These are phyloP conservation scores for Phlebopus sp. DNA, from an alignment of 1,284 basidiomycete species.

Conservation along the genomic window DNA sequence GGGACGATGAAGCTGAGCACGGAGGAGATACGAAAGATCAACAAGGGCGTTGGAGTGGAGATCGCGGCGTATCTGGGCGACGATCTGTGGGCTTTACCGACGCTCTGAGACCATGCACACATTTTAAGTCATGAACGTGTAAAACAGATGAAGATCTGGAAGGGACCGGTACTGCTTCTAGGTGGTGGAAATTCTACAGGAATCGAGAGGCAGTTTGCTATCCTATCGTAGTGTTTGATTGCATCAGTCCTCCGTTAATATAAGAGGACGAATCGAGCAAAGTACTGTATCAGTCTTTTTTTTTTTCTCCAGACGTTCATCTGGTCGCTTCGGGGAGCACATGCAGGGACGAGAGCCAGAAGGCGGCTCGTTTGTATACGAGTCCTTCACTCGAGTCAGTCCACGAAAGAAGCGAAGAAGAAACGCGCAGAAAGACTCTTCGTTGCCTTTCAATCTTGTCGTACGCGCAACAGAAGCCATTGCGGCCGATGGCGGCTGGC, in stretches of 20 bases:
- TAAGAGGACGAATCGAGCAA: no score
- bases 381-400: constrained; percentile 38
- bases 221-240: background rate
- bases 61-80: constrained; percentile 85
- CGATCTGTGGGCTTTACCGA: constrained; percentile 81
- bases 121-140: background rate
- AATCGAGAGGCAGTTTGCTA: no score
- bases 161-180: background rate
- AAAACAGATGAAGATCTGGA: background rate
- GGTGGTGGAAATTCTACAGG: background rate
- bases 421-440: constrained; percentile 20
- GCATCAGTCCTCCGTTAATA: no score
- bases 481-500: constrained; percentile 40
- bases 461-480: constrained; percentile 38
- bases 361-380: constrained; percentile 32
- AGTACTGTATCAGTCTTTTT: background rate
- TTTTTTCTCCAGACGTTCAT: background rate
- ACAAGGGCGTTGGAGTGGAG: constrained; percentile 92
- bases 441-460: constrained; percentile 31
- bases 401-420: constrained; percentile 38
- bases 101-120: constrained; percentile 43
- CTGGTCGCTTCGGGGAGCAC: constrained; percentile 1
- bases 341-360: constrained; percentile 19
- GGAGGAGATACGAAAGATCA: constrained; percentile 86
- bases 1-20: constrained; percentile 83